These are phyloP conservation scores for Bipolaris sorokiniana DNA, from an alignment of 2,329 filamentous ascomycete genomes.

Conservation along the genomic window DNA sequence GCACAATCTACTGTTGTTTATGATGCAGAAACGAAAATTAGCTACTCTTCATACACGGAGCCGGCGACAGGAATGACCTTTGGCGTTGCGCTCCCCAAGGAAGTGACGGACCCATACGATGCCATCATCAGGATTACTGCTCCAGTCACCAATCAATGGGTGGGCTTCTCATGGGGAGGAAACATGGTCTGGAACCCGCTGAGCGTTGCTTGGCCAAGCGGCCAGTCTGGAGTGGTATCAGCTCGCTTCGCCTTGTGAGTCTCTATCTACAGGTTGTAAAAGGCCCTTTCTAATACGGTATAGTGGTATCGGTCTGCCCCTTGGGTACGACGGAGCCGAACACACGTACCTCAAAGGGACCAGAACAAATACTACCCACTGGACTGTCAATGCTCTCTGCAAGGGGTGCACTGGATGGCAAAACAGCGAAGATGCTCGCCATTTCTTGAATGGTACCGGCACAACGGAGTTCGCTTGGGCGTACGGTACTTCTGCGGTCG, in stretches of 20 bases:
- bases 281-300: conserved; percentile 20
- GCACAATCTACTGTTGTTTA: conserved; percentile 37
- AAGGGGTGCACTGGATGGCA: conserved; percentile 43
- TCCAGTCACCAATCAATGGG: conserved; percentile 35
- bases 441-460: conserved; percentile 33
- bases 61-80: conserved; percentile 38
- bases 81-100: conserved; percentile 41
- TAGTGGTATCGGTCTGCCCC: conserved; percentile 36
- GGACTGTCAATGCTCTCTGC: conserved; percentile 39
- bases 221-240: conserved; percentile 34
- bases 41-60: conserved; percentile 40
- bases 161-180: conserved; percentile 42
- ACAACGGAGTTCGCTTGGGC: conserved; percentile 43
- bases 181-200: conserved; percentile 45
- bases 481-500: conserved; percentile 34
- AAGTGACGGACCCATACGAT: conserved; percentile 40
- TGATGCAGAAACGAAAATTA: conserved; percentile 41
- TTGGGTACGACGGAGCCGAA: conserved; percentile 37
- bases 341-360: conserved; percentile 40
- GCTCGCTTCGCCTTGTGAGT: conserved; percentile 44
- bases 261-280: not conserved
- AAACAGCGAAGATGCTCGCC: conserved; percentile 35
- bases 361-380: conserved; percentile 41
- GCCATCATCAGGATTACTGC: conserved; percentile 40
- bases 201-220: conserved; percentile 42